phyloP scores from a whole-genome alignment of 129 eudicot species.

The Artemisia tridentata region DNA sequence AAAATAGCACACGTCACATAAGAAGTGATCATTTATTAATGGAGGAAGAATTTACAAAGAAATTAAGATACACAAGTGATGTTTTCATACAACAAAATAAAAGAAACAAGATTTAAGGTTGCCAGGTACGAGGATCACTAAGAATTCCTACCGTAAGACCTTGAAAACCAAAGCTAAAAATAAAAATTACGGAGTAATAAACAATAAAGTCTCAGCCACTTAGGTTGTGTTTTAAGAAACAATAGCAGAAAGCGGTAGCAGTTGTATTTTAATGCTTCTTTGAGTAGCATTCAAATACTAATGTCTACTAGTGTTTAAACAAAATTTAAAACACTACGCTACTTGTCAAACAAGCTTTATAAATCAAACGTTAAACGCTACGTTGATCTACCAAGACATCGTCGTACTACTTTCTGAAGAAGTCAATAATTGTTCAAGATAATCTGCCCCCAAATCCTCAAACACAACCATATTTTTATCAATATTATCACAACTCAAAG shows the following conservation, averaged over 20 bases:
- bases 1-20: background rate
- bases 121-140: background rate
- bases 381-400: slow-evolving; percentile 21
- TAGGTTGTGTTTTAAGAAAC: too few species aligned
- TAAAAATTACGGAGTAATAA: background rate
- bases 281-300: too few species aligned
- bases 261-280: too few species aligned
- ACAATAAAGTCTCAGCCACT: background rate
- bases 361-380: too few species aligned
- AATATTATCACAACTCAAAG: slow-evolving; percentile 19
- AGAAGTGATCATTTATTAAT: background rate
- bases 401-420: slow-evolving; percentile 36
- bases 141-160: background rate
- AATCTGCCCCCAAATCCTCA: slow-evolving; percentile 87
- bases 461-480: slow-evolving; percentile 48
- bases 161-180: background rate
- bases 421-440: slow-evolving; percentile 55
- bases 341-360: too few species aligned
- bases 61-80: slow-evolving; percentile 2
- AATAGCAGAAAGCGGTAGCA: too few species aligned
- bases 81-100: slow-evolving; percentile 1
- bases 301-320: too few species aligned
- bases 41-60: slow-evolving; percentile 24
- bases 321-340: too few species aligned
- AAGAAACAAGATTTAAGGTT: slow-evolving; percentile 9